A percentile compares a stretch with the other conserved stretches of the same genome.
Conservation (phyloP, 2,329 filamentous ascomycete species). For the Myriosclerotinia duriaeana region DNA sequence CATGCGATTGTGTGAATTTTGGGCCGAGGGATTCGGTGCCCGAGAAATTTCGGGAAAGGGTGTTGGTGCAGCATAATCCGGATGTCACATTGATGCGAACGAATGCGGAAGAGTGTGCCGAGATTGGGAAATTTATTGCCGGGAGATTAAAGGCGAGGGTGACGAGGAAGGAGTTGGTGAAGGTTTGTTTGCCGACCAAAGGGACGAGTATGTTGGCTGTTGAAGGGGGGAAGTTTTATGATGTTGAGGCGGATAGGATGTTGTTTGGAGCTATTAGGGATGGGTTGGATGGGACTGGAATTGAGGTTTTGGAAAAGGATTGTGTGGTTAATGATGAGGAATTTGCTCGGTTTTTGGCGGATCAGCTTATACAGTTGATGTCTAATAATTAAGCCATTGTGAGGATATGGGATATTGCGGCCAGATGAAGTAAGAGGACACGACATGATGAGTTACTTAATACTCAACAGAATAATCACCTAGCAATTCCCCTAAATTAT, state of each 20-base stretch:
- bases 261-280: slow-evolving; percentile 54
- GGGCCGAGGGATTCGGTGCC: slow-evolving; percentile 57
- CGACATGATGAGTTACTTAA: background rate
- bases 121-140: slow-evolving; percentile 57
- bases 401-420: background rate
- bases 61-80: slow-evolving; percentile 64
- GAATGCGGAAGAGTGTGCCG: slow-evolving; percentile 53
- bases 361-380: slow-evolving; percentile 29
- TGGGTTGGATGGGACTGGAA: slow-evolving; percentile 50
- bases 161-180: slow-evolving; percentile 45
- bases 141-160: slow-evolving; percentile 50
- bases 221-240: slow-evolving; percentile 53
- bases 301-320: slow-evolving; percentile 51
- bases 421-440: background rate
- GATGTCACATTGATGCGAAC: slow-evolving; percentile 67
- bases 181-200: slow-evolving; percentile 59
- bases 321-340: slow-evolving; percentile 54
- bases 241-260: slow-evolving; percentile 46
- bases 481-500: background rate
- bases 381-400: background rate
- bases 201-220: slow-evolving; percentile 62
- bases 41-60: slow-evolving; percentile 50
- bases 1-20: slow-evolving; percentile 50
- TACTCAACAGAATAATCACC: background rate
- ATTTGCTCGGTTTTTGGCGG: slow-evolving; percentile 51